These are phyloP conservation scores for Ustilago tritici DNA, from an alignment of 1,284 basidiomycete genomes.

Conservation along the genomic window DNA sequence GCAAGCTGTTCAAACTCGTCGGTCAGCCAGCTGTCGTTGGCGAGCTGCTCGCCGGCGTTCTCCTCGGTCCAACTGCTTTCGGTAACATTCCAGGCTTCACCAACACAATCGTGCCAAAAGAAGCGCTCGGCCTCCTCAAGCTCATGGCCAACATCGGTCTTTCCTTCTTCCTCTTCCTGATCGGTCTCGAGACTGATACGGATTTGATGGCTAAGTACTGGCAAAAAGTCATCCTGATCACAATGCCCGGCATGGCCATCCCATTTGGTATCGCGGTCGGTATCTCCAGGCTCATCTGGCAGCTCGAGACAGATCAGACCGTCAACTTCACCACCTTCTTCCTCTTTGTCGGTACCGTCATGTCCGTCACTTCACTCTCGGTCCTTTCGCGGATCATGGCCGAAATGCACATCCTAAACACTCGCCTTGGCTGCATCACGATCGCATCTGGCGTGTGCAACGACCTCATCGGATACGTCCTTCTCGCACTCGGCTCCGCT, in stretches of 20 bases:
- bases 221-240: constrained; percentile 54
- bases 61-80: constrained; percentile 53
- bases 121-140: constrained; percentile 44
- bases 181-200: constrained; percentile 60
- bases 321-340: constrained; percentile 59
- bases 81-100: constrained; percentile 58
- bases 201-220: constrained; percentile 58
- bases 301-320: constrained; percentile 44
- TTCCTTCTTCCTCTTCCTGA: constrained; percentile 54
- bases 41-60: constrained; percentile 54
- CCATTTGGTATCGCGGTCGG: constrained; percentile 60
- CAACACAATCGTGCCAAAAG: constrained; percentile 38
- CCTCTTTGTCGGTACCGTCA: constrained; percentile 60
- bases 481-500: constrained; percentile 52
- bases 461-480: constrained; percentile 55
- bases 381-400: constrained; percentile 56
- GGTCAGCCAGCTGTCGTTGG: constrained; percentile 55
- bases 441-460: constrained; percentile 57
- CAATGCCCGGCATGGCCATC: constrained; percentile 57
- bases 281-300: constrained; percentile 52
- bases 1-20: constrained; percentile 41
- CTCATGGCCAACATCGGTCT: constrained; percentile 53
- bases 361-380: constrained; percentile 57
- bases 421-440: constrained; percentile 52
- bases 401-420: constrained; percentile 57